Percentiles rank a stretch among this genome's conserved stretches.
These are phyloP conservation scores for Penicillium salamii DNA, from an alignment of 495 filamentous ascomycete species.

Conservation along the genomic window DNA sequence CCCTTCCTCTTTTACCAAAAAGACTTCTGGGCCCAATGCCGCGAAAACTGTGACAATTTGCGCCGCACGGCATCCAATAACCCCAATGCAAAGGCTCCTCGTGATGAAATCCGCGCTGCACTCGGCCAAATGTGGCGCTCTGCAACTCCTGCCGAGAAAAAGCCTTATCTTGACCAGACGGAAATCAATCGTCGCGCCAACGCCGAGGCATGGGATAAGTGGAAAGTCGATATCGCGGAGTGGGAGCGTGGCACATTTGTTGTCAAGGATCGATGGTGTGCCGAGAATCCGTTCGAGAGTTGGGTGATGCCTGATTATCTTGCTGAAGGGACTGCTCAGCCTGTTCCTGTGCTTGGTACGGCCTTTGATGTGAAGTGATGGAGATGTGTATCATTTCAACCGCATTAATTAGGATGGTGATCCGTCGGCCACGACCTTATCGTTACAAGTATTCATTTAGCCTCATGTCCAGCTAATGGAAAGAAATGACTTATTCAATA, in stretches of 20 bases:
- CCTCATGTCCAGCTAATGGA: background rate
- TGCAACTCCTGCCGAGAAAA: constrained; percentile 60
- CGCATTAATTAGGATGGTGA: too few relatives aligned
- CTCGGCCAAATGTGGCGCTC: constrained; percentile 88
- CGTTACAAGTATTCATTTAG: constrained; percentile 4
- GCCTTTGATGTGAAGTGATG: background rate
- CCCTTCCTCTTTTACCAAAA: constrained; percentile 71
- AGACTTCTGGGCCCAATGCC: constrained; percentile 73
- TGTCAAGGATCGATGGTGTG: constrained; percentile 61
- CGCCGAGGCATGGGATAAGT: constrained; percentile 54
- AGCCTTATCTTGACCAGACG: constrained; percentile 72
- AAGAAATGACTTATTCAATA: background rate
- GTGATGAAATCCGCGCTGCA: constrained; percentile 76
- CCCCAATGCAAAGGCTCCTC: constrained; percentile 60
- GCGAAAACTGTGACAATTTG: constrained; percentile 65
- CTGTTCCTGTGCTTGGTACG: constrained; percentile 6
- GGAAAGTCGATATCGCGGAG: constrained; percentile 52
- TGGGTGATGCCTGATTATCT: constrained; percentile 21
- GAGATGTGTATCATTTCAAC: too few relatives aligned
- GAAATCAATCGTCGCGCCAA: constrained; percentile 64
- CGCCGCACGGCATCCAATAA: constrained; percentile 62
- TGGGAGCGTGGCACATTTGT: constrained; percentile 68
- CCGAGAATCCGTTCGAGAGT: constrained; percentile 50
- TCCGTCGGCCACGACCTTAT: background rate
- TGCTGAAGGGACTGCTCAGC: background rate